Evolutionary conservation across 306 rosid species (phyloP).

Genomic region (Spatholobus suberectus): DNA sequence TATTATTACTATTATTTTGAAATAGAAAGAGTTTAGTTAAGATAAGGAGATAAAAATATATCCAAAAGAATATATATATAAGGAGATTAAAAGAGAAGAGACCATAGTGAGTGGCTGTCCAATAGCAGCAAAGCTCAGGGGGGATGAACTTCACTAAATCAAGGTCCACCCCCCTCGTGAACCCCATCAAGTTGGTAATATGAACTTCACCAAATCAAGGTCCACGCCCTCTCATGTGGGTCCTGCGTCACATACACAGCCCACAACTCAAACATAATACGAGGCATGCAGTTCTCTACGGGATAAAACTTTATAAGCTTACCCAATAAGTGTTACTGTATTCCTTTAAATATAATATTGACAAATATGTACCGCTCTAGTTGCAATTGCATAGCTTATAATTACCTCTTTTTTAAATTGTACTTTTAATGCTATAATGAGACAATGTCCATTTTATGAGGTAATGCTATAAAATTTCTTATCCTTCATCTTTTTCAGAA

Average conservation of each 20-base stretch:
- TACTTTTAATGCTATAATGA: not conserved
- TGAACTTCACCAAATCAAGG: constrained; percentile 45
- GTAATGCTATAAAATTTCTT: not conserved
- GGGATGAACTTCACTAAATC: constrained; percentile 78
- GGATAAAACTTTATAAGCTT: not conserved
- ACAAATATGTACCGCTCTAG: not conserved
- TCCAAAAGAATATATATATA: no score
- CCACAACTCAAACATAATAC: constrained; percentile 58
- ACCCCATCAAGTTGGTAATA: constrained; percentile 72
- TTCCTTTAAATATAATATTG: not conserved
- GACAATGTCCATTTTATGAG: not conserved
- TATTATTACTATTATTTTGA: not conserved
- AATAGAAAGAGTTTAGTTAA: not conserved
- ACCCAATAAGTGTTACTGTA: not conserved
- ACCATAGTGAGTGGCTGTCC: constrained; percentile 48
- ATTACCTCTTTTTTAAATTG: not conserved
- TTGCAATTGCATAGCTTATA: not conserved
- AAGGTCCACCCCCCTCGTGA: constrained; percentile 84
- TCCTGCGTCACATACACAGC: constrained; percentile 65
- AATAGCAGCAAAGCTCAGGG: constrained; percentile 55
- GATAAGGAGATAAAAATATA: not conserved
- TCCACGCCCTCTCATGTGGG: constrained; percentile 75
- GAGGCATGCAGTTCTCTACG: not conserved
- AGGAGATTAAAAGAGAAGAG: constrained; percentile 16
- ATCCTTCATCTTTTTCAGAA: not conserved